Percentiles rank a stretch among this genome's conserved stretches.
Conservation (phyloP, 2,329 filamentous ascomycete genomes). For the Monosporascus sp. region DNA sequence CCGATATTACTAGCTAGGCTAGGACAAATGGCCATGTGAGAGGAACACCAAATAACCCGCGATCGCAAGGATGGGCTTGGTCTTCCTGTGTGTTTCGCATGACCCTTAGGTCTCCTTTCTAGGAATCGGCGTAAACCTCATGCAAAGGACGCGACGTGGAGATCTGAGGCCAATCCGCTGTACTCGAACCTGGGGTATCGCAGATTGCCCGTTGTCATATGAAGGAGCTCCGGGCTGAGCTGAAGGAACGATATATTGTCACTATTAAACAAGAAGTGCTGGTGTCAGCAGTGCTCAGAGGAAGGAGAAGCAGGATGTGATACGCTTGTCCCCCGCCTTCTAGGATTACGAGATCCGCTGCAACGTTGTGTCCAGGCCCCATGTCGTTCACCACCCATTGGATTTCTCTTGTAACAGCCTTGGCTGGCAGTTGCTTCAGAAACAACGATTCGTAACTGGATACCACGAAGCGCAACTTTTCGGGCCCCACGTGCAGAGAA, state of each 20-base stretch:
- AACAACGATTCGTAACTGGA: background rate
- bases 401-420: background rate
- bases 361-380: no score
- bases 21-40: background rate
- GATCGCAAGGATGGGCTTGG: conserved; percentile 2
- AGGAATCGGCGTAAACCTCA: background rate
- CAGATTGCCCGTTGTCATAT: no score
- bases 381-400: background rate
- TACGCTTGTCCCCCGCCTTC: no score
- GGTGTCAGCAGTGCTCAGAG: no score
- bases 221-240: no score
- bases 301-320: no score
- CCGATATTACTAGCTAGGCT: no score
- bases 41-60: background rate
- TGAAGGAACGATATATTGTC: no score
- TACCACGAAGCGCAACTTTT: background rate
- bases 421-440: background rate
- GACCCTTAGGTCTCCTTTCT: background rate
- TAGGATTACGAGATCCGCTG: no score
- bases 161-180: no score
- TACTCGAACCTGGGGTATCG: no score
- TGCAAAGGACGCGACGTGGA: background rate
- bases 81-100: background rate
- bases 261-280: no score
- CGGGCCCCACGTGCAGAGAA: background rate